Percentiles rank a stretch among this genome's conserved stretches.
These are phyloP conservation scores for Podospora appendiculata DNA, from an alignment of 495 filamentous ascomycete genomes.

Conservation along the genomic window DNA sequence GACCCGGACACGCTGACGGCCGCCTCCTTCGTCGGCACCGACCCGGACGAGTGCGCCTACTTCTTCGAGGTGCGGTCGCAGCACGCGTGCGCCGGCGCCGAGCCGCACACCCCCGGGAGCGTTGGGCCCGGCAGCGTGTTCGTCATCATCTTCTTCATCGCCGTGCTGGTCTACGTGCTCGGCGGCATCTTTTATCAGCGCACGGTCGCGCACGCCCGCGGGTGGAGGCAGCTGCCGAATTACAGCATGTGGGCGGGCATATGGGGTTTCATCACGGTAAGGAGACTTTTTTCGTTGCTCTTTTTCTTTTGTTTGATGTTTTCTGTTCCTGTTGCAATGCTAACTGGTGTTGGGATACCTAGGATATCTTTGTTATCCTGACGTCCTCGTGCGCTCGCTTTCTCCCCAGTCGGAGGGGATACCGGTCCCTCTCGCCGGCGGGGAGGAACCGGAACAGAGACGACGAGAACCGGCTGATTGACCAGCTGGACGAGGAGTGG, in stretches of 20 bases:
- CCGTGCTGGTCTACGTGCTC: conserved; percentile 78
- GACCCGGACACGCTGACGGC: conserved; percentile 54
- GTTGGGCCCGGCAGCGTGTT: conserved; percentile 86
- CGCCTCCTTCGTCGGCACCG: conserved; percentile 74
- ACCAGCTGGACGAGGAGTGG: conserved; percentile 94
- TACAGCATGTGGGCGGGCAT: conserved; percentile 90
- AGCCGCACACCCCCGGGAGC: conserved; percentile 53
- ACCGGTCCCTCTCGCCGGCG: conserved; percentile 47
- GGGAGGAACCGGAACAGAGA: conserved; percentile 51
- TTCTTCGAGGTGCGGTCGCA: conserved; percentile 90
- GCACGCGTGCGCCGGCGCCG: conserved; percentile 65
- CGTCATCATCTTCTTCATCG: conserved; percentile 80
- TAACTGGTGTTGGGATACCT: neutral
- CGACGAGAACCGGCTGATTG: conserved; percentile 88
- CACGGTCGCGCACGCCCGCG: conserved; percentile 87
- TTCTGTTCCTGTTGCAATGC: neutral
- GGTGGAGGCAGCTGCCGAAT: conserved; percentile 94
- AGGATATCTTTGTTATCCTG: conserved; percentile 79
- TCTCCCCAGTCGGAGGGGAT: conserved; percentile 55
- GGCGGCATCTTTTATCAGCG: conserved; percentile 94
- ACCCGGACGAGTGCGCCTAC: conserved; percentile 86
- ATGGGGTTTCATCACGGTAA: conserved; percentile 71
- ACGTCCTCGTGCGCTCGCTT: conserved; percentile 68
- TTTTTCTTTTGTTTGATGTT: neutral
- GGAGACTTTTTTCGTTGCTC: neutral